Evolutionary conservation across 208 protist species (phyloP), one percentile per base, ranked within the genome.

Genomic region (Wallacemonas collosoma): DNA sequence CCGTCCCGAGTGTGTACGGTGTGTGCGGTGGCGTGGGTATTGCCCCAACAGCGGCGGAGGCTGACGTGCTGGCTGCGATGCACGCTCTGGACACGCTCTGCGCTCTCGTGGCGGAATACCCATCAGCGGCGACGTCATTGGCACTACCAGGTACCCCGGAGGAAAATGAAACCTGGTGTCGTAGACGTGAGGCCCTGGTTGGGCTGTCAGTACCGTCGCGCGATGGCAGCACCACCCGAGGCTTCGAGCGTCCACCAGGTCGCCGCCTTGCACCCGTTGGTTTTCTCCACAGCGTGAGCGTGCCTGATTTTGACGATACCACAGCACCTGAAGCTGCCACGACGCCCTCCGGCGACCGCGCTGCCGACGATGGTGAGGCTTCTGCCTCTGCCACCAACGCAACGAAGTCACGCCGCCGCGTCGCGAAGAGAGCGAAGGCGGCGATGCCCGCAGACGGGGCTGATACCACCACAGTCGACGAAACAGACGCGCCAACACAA

Each of bases 11-110:
- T 17, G 57, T 66, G n/a, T 92, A 80, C 64, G 93, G 93, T 68
- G 74, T 94, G n/a, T 85, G 90, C 15, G 93, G 93, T 41, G 93
- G 90, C 8, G 83, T 97, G 6, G 93, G 93, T 26, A 77, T 97
- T 47, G 88, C 86, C 12, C 50, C 68, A 58, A 88, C 66, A 38
- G 73, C 72, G 9, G 45, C 58, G 9, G 87, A 93, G 26, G 89
- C 93, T 11, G 63, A 84, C 56, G 72, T 77, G 4, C 77, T 97
- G 0, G 90, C 93, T 3, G 86, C 90, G 2, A 95, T 94, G 88
- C 93, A 97, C 72, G 89, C 93, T 0, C 76, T 97, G 14, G 90
- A 97, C 73, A 80, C 92, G 15, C 77, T 94, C 3, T 74, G 79
- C 50, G 17, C 64, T 39, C 80, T 97, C 62, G 86, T 83, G n/a